Evolutionary conservation across 306 rosid genomes (phyloP), one percentile per base, ranked within the genome.

Genomic region (Medicago truncatula): DNA sequence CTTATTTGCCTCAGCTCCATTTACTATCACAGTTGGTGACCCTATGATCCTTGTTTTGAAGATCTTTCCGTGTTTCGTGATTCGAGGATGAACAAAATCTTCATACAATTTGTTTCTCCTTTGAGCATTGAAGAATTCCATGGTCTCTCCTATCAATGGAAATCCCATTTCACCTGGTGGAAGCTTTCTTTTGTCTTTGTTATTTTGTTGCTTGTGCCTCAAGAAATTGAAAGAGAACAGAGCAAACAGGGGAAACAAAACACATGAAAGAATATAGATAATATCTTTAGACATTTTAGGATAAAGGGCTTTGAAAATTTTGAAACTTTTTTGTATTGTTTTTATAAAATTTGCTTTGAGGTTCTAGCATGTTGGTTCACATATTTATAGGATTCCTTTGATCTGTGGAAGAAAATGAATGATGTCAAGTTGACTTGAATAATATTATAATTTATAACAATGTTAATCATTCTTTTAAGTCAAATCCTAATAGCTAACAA

Each of bases 1-100:
- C 3, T 73, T 86, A 9, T 93, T 93, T 18, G 91, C 97, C 39
- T 88, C 89, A 49, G 96, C 86, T 66, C 97, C 98, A 66, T 88
- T 88, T 2, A 93, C 88, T 7, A 89, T 71, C 79, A 93, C 91
- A 7, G 97, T 93, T 31, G 97, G 92, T 1, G 93, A 87, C 11
- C 97, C 97, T 93, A 93, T 86, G n/a, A 91, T 77, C 47, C 85
- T 88, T 69, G 96, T 93, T 72, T 82, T 88, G 93, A 93, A 89
- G 67, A 87, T 80, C 46, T 89, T 88, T 0, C 92, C 96, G 16
- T 88, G 75, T 72, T 91, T 89, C 0, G 31, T 43, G 3, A 87
- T 56, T 18, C 90, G 77, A 3, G 97, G 92, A 18, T 70, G 85
- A 49, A 88, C 73, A 44, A 91, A 93, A 2, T 85, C 91, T 61